Evolutionary conservation across 2,329 filamentous ascomycete species (phyloP), one percentile per base, ranked within the genome.

Genomic region (Didymella pinodella): DNA sequence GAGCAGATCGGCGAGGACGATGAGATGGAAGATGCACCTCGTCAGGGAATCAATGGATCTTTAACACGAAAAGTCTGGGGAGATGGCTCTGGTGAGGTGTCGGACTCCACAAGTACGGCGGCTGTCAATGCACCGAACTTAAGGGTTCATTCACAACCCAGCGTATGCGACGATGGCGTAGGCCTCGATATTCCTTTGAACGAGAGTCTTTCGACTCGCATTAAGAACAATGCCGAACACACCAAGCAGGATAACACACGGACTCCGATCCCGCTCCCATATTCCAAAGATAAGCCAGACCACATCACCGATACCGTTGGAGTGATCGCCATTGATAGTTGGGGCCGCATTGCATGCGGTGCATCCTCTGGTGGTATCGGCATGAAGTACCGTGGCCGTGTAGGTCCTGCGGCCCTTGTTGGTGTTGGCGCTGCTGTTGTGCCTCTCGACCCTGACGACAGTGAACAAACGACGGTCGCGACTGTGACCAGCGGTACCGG

Each of bases 331-430:
- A 89, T 99, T 63, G 95, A 99, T 71, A 85, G 85, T 48, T 86
- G 85, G 67, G 95, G 95, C 16, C 89, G 90, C 58, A 97, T 99
- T 72, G 94, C 96, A 4, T 95, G 94, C 4, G 95, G 90, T 16
- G 97, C 95, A 1, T 99, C 95, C 2, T 99, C 96, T 16, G 95
- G 95, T 6, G 95, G 95, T 1, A 99, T 99, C 74, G 94, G 95
- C 28, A 97, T 99, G 94, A 99, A 99, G 75, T 93, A 97, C 76
- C 87, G 88, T 60, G 96, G 95, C 6, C 90, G 95, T 34, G 86
- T 97, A 63, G 96, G 95, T 0, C 95, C 95, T 31, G 96, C 95
- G 32, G 95, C 95, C 20, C 84, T 99, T 16, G 91, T 98, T 14
- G 94, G 95, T 7, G 87, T 98, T 52, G 95, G 95, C 55, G 94